Evolutionary conservation across 2,329 filamentous ascomycete genomes (phyloP).

Genomic region (Tolypocladium sp.): DNA sequence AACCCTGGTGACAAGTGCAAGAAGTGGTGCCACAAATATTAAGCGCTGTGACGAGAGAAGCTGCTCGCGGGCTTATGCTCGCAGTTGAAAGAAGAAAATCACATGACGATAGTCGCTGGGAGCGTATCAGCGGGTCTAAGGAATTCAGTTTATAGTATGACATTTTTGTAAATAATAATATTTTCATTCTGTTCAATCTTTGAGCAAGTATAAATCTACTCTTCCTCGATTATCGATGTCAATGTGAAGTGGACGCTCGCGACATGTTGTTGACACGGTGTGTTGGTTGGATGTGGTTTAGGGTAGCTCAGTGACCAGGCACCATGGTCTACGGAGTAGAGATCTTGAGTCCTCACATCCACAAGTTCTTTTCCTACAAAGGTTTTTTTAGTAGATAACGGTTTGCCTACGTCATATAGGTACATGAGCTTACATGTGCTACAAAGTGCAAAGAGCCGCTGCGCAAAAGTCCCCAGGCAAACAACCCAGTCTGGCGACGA

Average conservation of each 20-base stretch:
- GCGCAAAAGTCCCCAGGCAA: not conserved
- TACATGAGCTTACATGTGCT: no score
- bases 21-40: slow-evolving; percentile 19
- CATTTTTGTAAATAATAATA: not conserved
- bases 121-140: no score
- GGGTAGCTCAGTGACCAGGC: not conserved
- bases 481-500: not conserved
- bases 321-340: no score
- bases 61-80: not conserved
- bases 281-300: not conserved
- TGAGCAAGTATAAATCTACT: not conserved
- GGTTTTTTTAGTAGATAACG: not conserved
- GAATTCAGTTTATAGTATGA: no score
- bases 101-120: no score
- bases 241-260: not conserved
- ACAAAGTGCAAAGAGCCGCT: no score
- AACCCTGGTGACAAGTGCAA: slow-evolving; percentile 29
- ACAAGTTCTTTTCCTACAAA: not conserved
- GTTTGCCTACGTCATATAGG: no score
- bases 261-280: not conserved
- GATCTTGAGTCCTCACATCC: not conserved
- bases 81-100: not conserved
- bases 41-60: slow-evolving; percentile 1
- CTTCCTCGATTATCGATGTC: no score
- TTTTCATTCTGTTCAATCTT: not conserved